phyloP scores from a whole-genome alignment of 75 land plant genomes.

The Ceratopteris richardii region DNA sequence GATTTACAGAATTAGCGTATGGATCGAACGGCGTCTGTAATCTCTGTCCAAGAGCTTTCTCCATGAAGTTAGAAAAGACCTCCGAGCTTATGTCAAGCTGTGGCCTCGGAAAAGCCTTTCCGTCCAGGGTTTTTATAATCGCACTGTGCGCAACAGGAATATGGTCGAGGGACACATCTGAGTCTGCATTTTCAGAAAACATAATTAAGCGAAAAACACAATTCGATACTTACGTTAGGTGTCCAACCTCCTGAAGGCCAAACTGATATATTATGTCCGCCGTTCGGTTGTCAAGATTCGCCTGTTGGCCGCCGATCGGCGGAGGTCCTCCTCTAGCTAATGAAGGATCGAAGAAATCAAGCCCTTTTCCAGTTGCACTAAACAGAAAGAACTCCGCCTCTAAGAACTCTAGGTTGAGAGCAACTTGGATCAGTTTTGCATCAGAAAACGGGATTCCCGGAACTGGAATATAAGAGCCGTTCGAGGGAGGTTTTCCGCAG shows the following conservation, averaged over 20 bases:
- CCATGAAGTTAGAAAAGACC: neutral
- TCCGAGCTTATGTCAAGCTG: neutral
- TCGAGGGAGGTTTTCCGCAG: no score
- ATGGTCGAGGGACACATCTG: no score
- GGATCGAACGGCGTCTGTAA: conserved; percentile 26
- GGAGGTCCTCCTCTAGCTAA: conserved; percentile 47
- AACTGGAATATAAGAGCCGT: neutral
- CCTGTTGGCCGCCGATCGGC: conserved; percentile 45
- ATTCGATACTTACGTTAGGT: conserved; percentile 45
- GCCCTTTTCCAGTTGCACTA: conserved; percentile 50
- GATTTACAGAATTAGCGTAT: conserved; percentile 11
- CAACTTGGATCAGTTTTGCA: conserved; percentile 28
- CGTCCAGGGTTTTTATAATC: no score
- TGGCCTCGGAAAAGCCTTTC: no score
- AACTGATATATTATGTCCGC: conserved; percentile 38
- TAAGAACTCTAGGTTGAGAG: conserved; percentile 58
- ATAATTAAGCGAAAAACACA: no score
- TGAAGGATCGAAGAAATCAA: conserved; percentile 35
- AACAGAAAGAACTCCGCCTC: conserved; percentile 62
- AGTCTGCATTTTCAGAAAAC: no score
- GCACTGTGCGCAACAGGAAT: no score
- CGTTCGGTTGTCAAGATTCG: conserved; percentile 37
- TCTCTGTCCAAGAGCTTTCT: conserved; percentile 15
- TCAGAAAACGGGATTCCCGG: conserved; percentile 14
- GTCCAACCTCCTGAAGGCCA: conserved; percentile 62